Percentiles rank a stretch among this genome's conserved stretches.
These are phyloP conservation scores for Dispira parvispora DNA, from an alignment of 192 early-diverging fungal genomes.

Conservation along the genomic window DNA sequence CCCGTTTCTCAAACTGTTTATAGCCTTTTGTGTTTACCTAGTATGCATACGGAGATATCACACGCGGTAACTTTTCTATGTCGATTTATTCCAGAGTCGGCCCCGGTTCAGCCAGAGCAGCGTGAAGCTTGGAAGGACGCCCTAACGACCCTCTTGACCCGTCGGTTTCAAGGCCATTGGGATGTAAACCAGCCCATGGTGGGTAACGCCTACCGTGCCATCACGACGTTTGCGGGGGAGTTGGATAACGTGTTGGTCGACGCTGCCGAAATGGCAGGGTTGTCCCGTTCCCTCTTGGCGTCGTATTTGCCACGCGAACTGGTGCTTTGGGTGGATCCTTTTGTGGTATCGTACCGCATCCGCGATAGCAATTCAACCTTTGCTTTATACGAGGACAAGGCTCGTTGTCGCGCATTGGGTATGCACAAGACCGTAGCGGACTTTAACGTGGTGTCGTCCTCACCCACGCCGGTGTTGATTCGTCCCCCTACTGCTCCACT, in stretches of 20 bases:
- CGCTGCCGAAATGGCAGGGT: constrained; percentile 31
- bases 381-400: constrained; percentile 44
- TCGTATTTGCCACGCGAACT: constrained; percentile 44
- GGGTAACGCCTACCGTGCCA: constrained; percentile 63
- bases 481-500: not conserved
- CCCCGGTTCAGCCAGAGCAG: constrained; percentile 15
- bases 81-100: constrained; percentile 4
- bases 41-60: not conserved
- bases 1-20: too few relatives aligned
- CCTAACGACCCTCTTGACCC: constrained; percentile 30
- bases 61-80: not conserved
- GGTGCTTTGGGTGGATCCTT: constrained; percentile 57
- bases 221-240: constrained; percentile 48
- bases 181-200: constrained; percentile 36
- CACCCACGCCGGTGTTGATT: not conserved
- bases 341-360: constrained; percentile 48
- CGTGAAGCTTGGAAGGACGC: constrained; percentile 17
- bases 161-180: constrained; percentile 56
- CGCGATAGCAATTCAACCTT: constrained; percentile 52
- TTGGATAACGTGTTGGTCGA: constrained; percentile 40
- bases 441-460: not conserved
- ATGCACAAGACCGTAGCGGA: not conserved
- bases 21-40: not conserved
- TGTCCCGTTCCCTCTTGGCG: constrained; percentile 30
- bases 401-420: not conserved